Base-by-base conservation (phyloP, 2,329 filamentous ascomycete species). In the Metarhizium humberi region DNA sequence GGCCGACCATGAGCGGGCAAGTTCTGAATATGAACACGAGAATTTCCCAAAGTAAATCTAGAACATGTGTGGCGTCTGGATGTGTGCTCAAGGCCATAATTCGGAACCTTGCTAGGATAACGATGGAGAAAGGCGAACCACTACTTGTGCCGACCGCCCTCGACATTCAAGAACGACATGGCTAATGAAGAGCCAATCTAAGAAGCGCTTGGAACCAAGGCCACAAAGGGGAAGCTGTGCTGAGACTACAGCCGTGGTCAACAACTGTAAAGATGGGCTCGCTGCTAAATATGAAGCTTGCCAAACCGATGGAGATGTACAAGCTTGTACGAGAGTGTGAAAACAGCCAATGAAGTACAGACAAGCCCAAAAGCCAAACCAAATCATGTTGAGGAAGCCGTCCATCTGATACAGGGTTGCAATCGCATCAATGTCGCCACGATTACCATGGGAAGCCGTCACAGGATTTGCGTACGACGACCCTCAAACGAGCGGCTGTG, bases 381-480 rank as follows among this genome's bases (percentile, higher is more conserved):
- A 11, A 40, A 16, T 40, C 14, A 14, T 16, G 13, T 40, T 13
- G 14, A 40, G 5, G 11, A 40, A 16, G 13, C 8, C 14, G 8
- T 1, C 38, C 13, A 4, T 5, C 0, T 20, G 16, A 25, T 20
- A 6, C n/a, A 20, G 45, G 45, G 14, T 48, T 30, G 10, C 8
- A 30, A 48, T 25, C 20, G 3, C 20, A 25, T 25, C 20, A 25
- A 45, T 74, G 71, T 74, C 60, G 70, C 71, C 71, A 68, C 68
- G 55, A 64, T 66, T 71, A 72, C 71, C 72, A 75, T 75, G 60
- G 71, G 72, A 69, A 66, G 69, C 70, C 67, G 67, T 66, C 69
- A 73, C 67, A 65, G 62, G 63, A 57, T 32, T 32, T 40, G 32
- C 49, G 49, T 51, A 62, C 68, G 68, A 61, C 67, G 68, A 70